Base-by-base conservation (phyloP, 176 grass and related monocot species). In the Bonia amplexicaulis region DNA sequence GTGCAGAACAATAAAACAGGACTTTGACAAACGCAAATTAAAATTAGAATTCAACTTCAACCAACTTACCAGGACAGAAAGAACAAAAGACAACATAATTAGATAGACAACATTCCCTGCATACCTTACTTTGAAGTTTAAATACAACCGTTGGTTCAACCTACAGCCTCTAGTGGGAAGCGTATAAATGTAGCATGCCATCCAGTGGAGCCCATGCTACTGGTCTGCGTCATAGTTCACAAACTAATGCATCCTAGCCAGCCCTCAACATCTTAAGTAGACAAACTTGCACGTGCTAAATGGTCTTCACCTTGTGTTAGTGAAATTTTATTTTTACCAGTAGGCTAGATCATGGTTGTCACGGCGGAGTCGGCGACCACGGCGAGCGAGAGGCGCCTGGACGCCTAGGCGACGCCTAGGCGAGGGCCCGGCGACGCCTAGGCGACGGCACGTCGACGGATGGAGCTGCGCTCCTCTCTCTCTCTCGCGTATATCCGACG, bases 31-130 rank as follows among this genome's bases (percentile, higher is more conserved):
- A 86, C 82, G 35, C 7, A 75, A 80, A 80, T 60, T 47, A 58
- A 78, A 82, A 62, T n/a, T 35, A 77, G 40, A 87, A 33, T 75
- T 80, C 51, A 69, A 68, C 22, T 23, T 49, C 64, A 84, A 83
- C 23, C 79, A 74, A 73, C 74, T 68, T 47, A 87, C 74, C 73
- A 73, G 67, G 67, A 46, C 4, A 5, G 69, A 41, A 74, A 76
- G 62, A 76, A 12, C 3, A 60, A 87, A 90, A 40, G 6, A 46
- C 42, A 49, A 37, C 0, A 64, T 35, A 74, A 69, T 33, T 55
- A 81, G 10, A 71, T 6, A 57, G 7, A 53, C 17, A 60, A 52
- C 10, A n/a, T 40, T 45, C 14, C 23, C 15, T 11, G 9, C 20
- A 20, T 11, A 39, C 27, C 55, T 9, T 42, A 45, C 15, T 35